A percentile compares a stretch with the other conserved stretches of the same genome.
Evolutionary conservation across 2,329 filamentous ascomycete species (phyloP).

Genomic region (Hymenoscyphus infarciens): DNA sequence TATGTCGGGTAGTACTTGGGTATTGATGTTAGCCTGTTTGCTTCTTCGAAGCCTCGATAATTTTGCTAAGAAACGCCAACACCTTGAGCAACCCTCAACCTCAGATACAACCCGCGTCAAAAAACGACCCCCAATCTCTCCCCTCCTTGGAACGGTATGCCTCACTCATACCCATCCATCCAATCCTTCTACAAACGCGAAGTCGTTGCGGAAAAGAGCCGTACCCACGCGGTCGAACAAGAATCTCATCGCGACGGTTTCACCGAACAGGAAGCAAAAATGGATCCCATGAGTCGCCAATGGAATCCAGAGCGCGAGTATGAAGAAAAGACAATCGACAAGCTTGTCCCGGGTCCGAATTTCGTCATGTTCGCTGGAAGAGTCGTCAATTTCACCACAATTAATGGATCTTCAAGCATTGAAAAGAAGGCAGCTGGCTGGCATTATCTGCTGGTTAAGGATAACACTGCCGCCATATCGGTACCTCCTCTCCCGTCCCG

Average conservation of each 20-base stretch:
- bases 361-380: conserved; percentile 52
- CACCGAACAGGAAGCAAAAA: conserved; percentile 40
- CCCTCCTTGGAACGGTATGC: conserved; percentile 9
- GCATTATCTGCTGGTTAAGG: conserved; percentile 52
- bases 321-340: conserved; percentile 44
- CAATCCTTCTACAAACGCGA: conserved; percentile 32
- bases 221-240: neutral
- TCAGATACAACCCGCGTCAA: too few species aligned
- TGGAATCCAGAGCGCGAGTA: conserved; percentile 46
- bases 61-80: too few species aligned
- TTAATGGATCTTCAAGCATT: conserved; percentile 40
- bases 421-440: conserved; percentile 47
- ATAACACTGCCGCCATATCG: conserved; percentile 51
- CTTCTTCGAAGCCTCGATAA: too few species aligned
- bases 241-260: conserved; percentile 45
- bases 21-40: too few species aligned
- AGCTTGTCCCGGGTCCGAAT: conserved; percentile 47
- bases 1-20: too few species aligned
- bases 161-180: conserved; percentile 27
- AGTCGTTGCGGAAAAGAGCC: conserved; percentile 10
- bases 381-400: conserved; percentile 52
- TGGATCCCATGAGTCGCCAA: conserved; percentile 38
- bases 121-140: neutral
- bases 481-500: conserved; percentile 35
- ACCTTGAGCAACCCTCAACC: too few species aligned